Percentiles rank a stretch among this genome's conserved stretches.
Evolutionary conservation across 352 stramenopile species (phyloP).

Genomic region (Phytophthora palmivora): DNA sequence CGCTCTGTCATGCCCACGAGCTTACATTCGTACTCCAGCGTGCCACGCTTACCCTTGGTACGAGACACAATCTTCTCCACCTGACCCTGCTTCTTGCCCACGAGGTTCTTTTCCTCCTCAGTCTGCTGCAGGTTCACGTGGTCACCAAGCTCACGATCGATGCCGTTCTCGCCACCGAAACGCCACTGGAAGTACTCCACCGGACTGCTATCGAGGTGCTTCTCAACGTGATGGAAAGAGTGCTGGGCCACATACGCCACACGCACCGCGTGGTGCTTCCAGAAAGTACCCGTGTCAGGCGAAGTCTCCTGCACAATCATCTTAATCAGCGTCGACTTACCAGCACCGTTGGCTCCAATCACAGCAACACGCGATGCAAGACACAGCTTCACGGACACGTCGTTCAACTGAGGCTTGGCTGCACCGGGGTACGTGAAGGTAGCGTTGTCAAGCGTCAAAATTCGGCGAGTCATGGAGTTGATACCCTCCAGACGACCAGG

Average conservation of each 20-base stretch:
- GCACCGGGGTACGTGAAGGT: conserved; percentile 89
- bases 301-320: conserved; percentile 86
- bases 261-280: conserved; percentile 92
- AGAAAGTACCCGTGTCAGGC: conserved; percentile 74
- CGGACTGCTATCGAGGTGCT: conserved; percentile 94
- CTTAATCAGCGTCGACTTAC: conserved; percentile 99
- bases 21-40: conserved; percentile 91
- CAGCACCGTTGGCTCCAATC: conserved; percentile 96
- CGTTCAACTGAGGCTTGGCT: conserved; percentile 89
- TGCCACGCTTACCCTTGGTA: conserved; percentile 73
- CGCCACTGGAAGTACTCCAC: conserved; percentile 98
- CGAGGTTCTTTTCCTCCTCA: conserved; percentile 91
- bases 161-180: conserved; percentile 95
- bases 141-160: conserved; percentile 92
- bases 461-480: conserved; percentile 91
- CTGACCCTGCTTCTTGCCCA: conserved; percentile 92
- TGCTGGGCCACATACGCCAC: conserved; percentile 97
- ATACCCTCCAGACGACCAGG: conserved; percentile 90
- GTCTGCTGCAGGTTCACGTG: conserved; percentile 93
- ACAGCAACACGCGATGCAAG: conserved; percentile 96
- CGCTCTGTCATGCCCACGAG: conserved; percentile 75
- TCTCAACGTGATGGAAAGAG: conserved; percentile 97
- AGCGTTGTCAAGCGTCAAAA: conserved; percentile 91
- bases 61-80: conserved; percentile 95
- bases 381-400: conserved; percentile 96